A percentile compares a stretch with the other conserved stretches of the same genome.
Evolutionary conservation across 2,329 filamentous ascomycete species (phyloP).

Genomic region (Alternaria sp.): DNA sequence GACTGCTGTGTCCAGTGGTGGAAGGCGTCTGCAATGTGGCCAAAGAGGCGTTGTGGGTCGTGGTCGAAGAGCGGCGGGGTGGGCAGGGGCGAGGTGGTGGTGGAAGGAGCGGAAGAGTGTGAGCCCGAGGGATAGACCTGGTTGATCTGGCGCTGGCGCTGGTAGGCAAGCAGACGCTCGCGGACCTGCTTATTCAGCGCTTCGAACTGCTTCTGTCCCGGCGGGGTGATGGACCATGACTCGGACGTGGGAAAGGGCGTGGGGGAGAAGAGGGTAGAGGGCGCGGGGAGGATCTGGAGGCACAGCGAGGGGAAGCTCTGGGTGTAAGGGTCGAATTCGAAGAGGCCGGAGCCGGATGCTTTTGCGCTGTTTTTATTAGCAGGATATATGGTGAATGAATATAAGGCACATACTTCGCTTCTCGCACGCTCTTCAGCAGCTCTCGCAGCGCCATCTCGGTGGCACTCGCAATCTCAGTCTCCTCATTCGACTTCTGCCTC

Average conservation of each 20-base stretch:
- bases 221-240: slow-evolving; percentile 82
- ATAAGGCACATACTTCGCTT: slow-evolving; percentile 79
- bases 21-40: slow-evolving; percentile 80
- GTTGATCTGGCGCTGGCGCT: slow-evolving; percentile 45
- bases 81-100: slow-evolving; percentile 44
- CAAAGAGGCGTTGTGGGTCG: slow-evolving; percentile 72
- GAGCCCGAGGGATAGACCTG: slow-evolving; percentile 38
- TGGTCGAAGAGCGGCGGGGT: slow-evolving; percentile 55
- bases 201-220: slow-evolving; percentile 74
- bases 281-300: slow-evolving; percentile 79
- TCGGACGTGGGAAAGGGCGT: slow-evolving; percentile 78
- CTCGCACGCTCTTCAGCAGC: slow-evolving; percentile 78
- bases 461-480: slow-evolving; percentile 79
- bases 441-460: slow-evolving; percentile 86
- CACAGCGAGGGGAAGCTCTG: slow-evolving; percentile 87
- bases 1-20: slow-evolving; percentile 75
- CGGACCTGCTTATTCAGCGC: slow-evolving; percentile 72
- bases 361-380: slow-evolving; percentile 47
- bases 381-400: neutral
- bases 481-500: slow-evolving; percentile 69
- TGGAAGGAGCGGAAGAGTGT: slow-evolving; percentile 35
- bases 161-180: slow-evolving; percentile 63
- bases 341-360: slow-evolving; percentile 56
- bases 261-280: slow-evolving; percentile 81
- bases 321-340: slow-evolving; percentile 83